phyloP scores from a whole-genome alignment of 1,284 basidiomycete species.

The Phellopilus nigrolimitatus region DNA sequence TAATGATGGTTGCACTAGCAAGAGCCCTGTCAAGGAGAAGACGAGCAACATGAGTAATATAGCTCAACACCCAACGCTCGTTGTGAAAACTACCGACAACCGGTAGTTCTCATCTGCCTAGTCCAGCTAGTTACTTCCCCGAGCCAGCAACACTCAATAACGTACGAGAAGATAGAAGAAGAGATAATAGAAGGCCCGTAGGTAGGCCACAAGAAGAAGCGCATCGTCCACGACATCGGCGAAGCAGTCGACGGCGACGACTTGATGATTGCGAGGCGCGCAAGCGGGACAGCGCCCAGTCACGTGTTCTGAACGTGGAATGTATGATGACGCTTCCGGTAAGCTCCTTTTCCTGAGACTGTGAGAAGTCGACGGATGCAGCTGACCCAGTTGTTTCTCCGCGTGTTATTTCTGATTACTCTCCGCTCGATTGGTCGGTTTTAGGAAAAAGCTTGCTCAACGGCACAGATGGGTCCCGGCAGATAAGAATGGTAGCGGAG shows the following conservation, averaged over 20 bases:
- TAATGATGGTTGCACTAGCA: conserved; percentile 9
- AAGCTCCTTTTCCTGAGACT: too few species aligned
- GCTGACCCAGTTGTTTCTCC: too few species aligned
- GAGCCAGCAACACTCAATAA: not conserved
- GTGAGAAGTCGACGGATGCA: too few species aligned
- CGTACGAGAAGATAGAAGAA: not conserved
- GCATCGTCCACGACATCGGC: not conserved
- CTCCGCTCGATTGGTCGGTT: too few species aligned
- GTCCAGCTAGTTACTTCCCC: conserved; percentile 13
- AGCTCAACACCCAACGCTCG: not conserved
- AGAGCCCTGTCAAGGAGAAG: conserved; percentile 6
- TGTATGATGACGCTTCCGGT: too few species aligned
- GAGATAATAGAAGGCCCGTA: not conserved
- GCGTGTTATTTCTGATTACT: too few species aligned
- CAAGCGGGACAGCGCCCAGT: too few species aligned
- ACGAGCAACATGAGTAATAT: not conserved
- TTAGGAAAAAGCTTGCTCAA: too few species aligned
- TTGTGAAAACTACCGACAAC: conserved; percentile 12
- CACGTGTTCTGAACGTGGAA: too few species aligned
- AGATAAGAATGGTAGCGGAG: too few species aligned
- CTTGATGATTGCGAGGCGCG: too few species aligned
- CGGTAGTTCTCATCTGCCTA: conserved; percentile 15
- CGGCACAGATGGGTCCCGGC: too few species aligned
- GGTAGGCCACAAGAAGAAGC: not conserved
- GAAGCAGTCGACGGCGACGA: not conserved